Evolutionary conservation across 345 rosid species (phyloP).

Genomic region (Lumnitzera littorea): DNA sequence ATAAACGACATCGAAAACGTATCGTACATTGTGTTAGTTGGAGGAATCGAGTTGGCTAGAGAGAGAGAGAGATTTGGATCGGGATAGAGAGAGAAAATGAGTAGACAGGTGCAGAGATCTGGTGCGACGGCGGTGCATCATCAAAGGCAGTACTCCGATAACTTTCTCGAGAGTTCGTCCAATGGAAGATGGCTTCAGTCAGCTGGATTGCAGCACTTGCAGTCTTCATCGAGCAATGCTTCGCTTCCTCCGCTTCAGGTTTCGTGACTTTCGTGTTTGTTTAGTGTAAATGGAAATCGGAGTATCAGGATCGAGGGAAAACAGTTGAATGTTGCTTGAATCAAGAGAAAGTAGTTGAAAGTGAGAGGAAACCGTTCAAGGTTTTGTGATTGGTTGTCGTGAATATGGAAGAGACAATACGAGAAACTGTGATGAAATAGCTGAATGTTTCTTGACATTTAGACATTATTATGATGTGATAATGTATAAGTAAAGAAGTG

Average conservation of each 20-base stretch:
- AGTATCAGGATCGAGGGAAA: not conserved
- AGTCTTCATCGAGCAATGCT: conserved; percentile 27
- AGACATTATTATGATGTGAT: no score
- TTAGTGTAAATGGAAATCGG: not conserved
- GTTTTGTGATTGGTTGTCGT: no score
- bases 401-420: no score
- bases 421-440: no score
- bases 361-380: no score
- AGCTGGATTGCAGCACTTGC: conserved; percentile 82
- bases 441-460: no score
- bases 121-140: conserved; percentile 66
- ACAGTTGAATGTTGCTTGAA: not conserved
- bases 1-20: no score
- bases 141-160: conserved; percentile 80
- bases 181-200: conserved; percentile 96
- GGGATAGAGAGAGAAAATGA: conserved; percentile 9
- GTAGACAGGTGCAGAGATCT: conserved; percentile 79
- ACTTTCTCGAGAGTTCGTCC: conserved; percentile 60
- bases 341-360: no score
- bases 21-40: no score
- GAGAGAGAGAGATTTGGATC: conserved; percentile 2
- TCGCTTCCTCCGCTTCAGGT: conserved; percentile 56
- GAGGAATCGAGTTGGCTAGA: not conserved
- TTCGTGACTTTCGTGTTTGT: not conserved
- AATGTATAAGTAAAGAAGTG: no score